Conservation (phyloP, 345 rosid species). For the Salix purpurea region DNA sequence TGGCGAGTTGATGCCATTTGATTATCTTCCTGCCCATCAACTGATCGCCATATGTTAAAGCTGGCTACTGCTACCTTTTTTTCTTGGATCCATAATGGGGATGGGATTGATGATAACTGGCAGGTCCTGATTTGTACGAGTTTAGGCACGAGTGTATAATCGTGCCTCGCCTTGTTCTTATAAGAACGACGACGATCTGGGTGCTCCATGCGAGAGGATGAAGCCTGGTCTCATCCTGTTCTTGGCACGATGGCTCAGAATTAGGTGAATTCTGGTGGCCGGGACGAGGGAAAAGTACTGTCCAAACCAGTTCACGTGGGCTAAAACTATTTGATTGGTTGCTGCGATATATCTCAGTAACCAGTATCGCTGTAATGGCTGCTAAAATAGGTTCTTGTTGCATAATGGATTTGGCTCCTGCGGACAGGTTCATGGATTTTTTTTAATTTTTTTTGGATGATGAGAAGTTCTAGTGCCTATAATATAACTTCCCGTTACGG, state of each 20-base stretch:
- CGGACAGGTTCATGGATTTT: too few species aligned
- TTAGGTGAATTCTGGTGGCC: not conserved
- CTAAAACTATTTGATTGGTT: not conserved
- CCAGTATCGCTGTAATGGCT: not conserved
- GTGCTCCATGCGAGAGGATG: not conserved
- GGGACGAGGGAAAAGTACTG: too few species aligned
- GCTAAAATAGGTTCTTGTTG: too few species aligned
- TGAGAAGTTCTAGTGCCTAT: too few species aligned
- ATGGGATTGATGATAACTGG: not conserved
- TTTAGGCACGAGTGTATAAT: not conserved
- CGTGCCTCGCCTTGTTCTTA: not conserved
- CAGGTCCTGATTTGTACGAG: not conserved
- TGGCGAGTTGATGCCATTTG: not conserved
- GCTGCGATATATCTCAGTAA: not conserved
- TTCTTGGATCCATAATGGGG: too few species aligned
- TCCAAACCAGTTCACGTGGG: too few species aligned
- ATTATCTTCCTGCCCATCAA: not conserved
- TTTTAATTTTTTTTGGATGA: too few species aligned
- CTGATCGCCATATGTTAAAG: not conserved
- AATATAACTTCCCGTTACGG: too few species aligned
- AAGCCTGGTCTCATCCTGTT: not conserved
- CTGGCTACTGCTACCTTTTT: not conserved
- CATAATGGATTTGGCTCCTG: too few species aligned
- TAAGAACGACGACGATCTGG: not conserved
- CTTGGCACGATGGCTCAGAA: not conserved